Conservation (phyloP, 225 moss, liverwort and hornwort genomes). For the Polytrichum commune region DNA sequence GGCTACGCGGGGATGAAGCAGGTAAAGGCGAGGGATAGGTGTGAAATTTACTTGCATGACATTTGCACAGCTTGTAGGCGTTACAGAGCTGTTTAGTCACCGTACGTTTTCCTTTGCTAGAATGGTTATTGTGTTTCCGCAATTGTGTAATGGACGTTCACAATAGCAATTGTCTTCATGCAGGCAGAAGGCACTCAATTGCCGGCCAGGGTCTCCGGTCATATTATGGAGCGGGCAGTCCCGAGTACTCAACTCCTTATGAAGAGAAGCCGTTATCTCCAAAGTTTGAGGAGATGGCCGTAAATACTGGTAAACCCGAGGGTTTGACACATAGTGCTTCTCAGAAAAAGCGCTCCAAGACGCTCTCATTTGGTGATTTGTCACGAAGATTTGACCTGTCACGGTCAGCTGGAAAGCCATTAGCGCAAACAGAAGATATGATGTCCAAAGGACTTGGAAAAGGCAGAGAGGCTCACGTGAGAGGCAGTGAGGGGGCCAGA, state of each 20-base stretch:
- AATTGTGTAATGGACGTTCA: not conserved
- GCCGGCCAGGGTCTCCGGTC: constrained; percentile 25
- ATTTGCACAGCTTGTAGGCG: too few relatives aligned
- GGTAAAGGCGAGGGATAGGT: too few relatives aligned
- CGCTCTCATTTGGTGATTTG: constrained; percentile 38
- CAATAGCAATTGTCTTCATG: not conserved
- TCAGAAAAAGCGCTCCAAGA: constrained; percentile 30
- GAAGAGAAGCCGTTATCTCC: constrained; percentile 34
- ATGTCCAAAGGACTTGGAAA: constrained; percentile 4
- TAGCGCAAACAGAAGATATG: constrained; percentile 12
- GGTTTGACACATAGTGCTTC: constrained; percentile 22
- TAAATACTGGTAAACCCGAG: constrained; percentile 25
- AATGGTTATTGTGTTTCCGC: too few relatives aligned
- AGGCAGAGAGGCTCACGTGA: constrained; percentile 5
- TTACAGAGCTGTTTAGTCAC: too few relatives aligned
- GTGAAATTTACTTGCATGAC: too few relatives aligned
- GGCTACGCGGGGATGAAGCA: too few relatives aligned
- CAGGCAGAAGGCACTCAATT: constrained; percentile 43
- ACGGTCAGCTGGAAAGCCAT: constrained; percentile 18
- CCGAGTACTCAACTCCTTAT: constrained; percentile 26
- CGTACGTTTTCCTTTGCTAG: too few relatives aligned
- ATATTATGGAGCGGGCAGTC: constrained; percentile 34
- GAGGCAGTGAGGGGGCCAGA: constrained; percentile 6
- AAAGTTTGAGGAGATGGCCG: constrained; percentile 14
- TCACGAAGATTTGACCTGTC: constrained; percentile 30